These are phyloP conservation scores for Plantago lanceolata DNA, from an alignment of 305 asterid species.

Conservation along the genomic window DNA sequence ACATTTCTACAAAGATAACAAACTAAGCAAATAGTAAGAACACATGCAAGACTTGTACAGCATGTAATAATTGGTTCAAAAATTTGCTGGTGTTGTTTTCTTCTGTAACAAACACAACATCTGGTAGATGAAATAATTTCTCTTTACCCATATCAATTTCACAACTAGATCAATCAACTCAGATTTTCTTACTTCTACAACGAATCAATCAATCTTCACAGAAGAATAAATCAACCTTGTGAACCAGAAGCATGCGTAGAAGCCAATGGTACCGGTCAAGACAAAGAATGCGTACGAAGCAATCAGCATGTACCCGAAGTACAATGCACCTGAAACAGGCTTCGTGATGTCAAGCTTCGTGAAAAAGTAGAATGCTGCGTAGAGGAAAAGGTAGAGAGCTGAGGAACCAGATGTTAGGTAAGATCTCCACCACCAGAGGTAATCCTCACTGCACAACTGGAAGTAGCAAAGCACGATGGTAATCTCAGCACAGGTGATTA, in stretches of 20 bases:
- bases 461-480: conserved; percentile 63
- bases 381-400: conserved; percentile 66
- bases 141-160: neutral
- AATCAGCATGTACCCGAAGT: conserved; percentile 68
- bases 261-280: conserved; percentile 65
- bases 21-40: neutral
- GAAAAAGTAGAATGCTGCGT: conserved; percentile 68
- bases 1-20: neutral
- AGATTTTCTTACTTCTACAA: neutral
- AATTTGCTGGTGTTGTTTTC: conserved; percentile 7
- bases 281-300: conserved; percentile 63
- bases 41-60: neutral
- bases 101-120: conserved; percentile 17
- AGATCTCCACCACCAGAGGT: conserved; percentile 81
- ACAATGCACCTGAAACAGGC: conserved; percentile 57
- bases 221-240: conserved; percentile 70
- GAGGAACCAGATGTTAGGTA: conserved; percentile 68
- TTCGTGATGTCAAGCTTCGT: conserved; percentile 67
- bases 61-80: conserved; percentile 9
- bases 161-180: conserved; percentile 7
- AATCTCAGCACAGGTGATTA: conserved; percentile 67
- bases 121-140: neutral
- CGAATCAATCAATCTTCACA: conserved; percentile 58
- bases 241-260: conserved; percentile 68
- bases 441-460: conserved; percentile 70